Percentiles rank a stretch among this genome's conserved stretches.
These are phyloP conservation scores for Ophiostoma novo-ulmi DNA, from an alignment of 2,329 filamentous ascomycete genomes.

Conservation along the genomic window DNA sequence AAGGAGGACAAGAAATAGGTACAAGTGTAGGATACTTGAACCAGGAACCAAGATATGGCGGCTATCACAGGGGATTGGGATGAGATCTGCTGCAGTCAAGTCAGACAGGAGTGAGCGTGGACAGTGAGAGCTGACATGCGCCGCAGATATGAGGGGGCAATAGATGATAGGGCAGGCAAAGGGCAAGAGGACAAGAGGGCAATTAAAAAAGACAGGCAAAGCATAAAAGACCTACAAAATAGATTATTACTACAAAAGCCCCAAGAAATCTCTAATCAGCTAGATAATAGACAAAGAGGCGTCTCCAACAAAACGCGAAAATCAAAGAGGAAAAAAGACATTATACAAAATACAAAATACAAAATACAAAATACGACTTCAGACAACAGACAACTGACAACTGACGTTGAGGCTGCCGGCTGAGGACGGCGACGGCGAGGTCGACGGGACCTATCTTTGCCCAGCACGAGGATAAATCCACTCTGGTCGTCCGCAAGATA, in stretches of 20 bases:
- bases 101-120: background rate
- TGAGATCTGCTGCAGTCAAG: background rate
- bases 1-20: background rate
- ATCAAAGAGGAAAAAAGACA: background rate
- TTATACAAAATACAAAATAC: background rate
- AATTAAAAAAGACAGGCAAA: too few relatives aligned
- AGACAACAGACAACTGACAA: background rate
- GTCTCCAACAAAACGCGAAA: background rate
- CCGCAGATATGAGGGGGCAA: background rate
- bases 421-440: background rate
- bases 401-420: background rate
- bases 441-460: background rate
- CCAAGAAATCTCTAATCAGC: background rate
- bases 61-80: background rate
- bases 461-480: background rate
- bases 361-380: background rate
- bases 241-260: too few relatives aligned
- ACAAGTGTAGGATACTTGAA: background rate
- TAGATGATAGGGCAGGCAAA: too few relatives aligned
- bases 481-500: slow-evolving; percentile 12
- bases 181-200: too few relatives aligned
- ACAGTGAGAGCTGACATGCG: background rate
- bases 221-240: too few relatives aligned
- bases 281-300: background rate
- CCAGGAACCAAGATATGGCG: slow-evolving; percentile 8